Evolutionary conservation across 2,329 filamentous ascomycete genomes (phyloP).

Genomic region (Xylariaceae sp.): DNA sequence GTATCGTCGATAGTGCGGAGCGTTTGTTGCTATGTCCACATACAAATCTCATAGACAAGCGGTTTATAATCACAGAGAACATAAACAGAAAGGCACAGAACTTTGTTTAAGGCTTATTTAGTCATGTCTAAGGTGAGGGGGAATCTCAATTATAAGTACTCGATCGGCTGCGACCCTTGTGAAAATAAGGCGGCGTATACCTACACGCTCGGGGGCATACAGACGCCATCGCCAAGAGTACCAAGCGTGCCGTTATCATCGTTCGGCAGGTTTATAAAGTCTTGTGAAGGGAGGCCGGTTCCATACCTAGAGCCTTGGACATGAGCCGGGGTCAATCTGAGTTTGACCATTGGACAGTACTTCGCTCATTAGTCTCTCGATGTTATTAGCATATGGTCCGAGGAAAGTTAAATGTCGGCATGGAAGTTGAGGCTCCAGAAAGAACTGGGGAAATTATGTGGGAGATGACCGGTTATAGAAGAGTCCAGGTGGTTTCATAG

Average conservation of each 20-base stretch:
- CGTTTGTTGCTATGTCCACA: not conserved
- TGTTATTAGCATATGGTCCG: conserved; percentile 7
- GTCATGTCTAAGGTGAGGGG: conserved; percentile 10
- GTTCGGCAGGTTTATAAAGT: conserved; percentile 7
- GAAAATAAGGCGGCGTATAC: not conserved
- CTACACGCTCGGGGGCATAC: not conserved
- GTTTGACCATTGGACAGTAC: conserved; percentile 7
- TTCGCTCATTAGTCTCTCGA: not conserved
- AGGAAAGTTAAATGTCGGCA: conserved; percentile 31
- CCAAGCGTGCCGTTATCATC: conserved; percentile 27
- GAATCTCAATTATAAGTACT: conserved; percentile 23
- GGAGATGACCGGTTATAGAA: too few species aligned
- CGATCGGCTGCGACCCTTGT: not conserved
- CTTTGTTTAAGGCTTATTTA: not conserved
- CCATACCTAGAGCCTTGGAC: conserved; percentile 23
- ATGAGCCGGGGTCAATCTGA: not conserved
- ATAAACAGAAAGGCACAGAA: not conserved
- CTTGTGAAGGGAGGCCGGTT: conserved; percentile 11
- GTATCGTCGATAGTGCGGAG: not conserved
- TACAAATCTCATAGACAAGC: not conserved
- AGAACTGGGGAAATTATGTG: too few species aligned
- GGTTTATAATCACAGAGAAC: not conserved
- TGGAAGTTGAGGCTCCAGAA: conserved; percentile 5
- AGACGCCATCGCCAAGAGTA: conserved; percentile 26
- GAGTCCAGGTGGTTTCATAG: too few species aligned